Evolutionary conservation across 441 rosid genomes (phyloP), one percentile per base, ranked within the genome.

Genomic region (Eutrema salsugineum): DNA sequence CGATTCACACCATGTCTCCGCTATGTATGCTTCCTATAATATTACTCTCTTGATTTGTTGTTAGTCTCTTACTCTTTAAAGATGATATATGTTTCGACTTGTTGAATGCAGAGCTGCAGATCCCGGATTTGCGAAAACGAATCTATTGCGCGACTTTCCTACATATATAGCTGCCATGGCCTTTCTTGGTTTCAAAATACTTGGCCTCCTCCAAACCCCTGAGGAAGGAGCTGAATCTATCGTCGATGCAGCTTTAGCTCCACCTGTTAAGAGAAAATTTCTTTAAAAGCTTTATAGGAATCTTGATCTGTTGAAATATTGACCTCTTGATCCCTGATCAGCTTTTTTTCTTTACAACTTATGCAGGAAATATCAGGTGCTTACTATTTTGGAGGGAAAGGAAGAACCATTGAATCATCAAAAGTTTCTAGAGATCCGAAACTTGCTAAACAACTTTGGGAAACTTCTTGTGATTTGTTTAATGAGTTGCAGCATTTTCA

Each of bases 371-470:
- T 54, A 47, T 90, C 95, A 14, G 95, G 97, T 49, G 79, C 62
- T 14, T 87, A 88, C 82, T 94, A 89, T 73, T 90, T 90, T 63
- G 97, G 99, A 55, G 97, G 98, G 68, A 83, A 85, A 11, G 97
- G 97, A 42, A 82, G 91, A 70, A 87, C 79, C 36, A 40, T 89
- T 39, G 62, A 71, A 39, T 87, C 97, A 54, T 87, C 97, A 1
- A 40, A 67, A 50, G 78, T 84, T 77, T 89, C 97, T 14, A 55
- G 49, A 22, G 57, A 81, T 36, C 35, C 56, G 6, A 79, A 38
- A 72, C 83, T 88, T 55, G 87, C 87, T 16, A 79, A 72, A 61
- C 73, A 86, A 68, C 88, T 93, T 30, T 89, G 97, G 93, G 80
- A 76, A 5, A 76, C 84, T 12, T 89, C 97, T 19, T 59, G 49